Base-by-base conservation (phyloP, 1,139 yeast genomes). In the Lodderomyces orthopsilosis region DNA sequence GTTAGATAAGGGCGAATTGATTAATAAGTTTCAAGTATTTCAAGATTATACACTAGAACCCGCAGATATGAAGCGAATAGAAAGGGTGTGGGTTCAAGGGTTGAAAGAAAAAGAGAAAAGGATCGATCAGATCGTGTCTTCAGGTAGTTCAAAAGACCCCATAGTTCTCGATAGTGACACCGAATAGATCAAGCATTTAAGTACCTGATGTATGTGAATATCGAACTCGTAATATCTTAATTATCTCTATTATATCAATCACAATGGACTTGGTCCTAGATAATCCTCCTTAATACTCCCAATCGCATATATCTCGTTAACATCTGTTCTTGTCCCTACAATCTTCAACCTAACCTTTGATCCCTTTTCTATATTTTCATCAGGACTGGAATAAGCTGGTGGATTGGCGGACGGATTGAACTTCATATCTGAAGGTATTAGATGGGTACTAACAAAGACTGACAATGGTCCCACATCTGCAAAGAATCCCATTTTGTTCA, bases 281-380 rank as follows among this genome's bases (percentile, higher is more conserved):
- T 89, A 91, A 70, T 93, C 98, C 68, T 93, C 98, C 66, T 93
- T 93, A 59, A 93, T 93, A 66, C 95, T 87, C 46, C 98, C 98
- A 62, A 93, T 93, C 42, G 98, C 98, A 63, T 88, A 89, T 63
- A 93, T 91, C 56, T 94, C 94, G 58, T 95, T 94, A 14, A 94
- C 98, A 66, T 94, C 98, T 17, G 97, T 89, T 62, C 98, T 80
- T 35, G 97, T 94, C 66, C 98, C 98, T 43, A 93, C 97, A 42
- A 93, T 88, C 73, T 93, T 93, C 55, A 94, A 82, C 62, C 99
- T 79, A 27, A 93, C 95, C 56, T 93, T 81, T 44, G 96, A 84
- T 26, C 97, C 97, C 64, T 90, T 91, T 59, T 89, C 95, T 46
- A 93, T 88, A 51, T 89, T 84, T 68, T 91, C 98, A 57, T 93